A percentile compares a stretch with the other conserved stretches of the same genome.
phyloP scores from a whole-genome alignment of 2,329 filamentous ascomycete species.

The Aspergillus pseudotamarii region DNA sequence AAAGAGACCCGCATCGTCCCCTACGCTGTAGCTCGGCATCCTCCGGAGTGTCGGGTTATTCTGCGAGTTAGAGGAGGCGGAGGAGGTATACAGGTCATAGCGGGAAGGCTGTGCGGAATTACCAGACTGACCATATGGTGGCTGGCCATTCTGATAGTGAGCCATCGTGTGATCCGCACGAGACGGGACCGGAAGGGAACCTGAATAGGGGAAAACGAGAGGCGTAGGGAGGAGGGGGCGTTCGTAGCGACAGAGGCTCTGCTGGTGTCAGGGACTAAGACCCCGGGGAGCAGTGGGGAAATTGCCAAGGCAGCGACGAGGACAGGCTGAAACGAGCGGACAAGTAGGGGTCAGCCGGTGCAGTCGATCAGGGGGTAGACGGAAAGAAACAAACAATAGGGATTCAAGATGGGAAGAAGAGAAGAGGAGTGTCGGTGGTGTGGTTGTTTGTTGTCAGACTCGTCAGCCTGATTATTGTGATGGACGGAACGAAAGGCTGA shows the following conservation, averaged over 20 bases:
- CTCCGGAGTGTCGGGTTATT: slow-evolving; percentile 51
- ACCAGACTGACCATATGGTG: slow-evolving; percentile 44
- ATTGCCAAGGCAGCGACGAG: slow-evolving; percentile 3
- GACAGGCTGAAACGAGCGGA: neutral
- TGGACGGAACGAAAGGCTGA: slow-evolving; percentile 1
- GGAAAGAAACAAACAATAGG: neutral
- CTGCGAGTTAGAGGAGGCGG: slow-evolving; percentile 42
- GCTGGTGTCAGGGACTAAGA: neutral
- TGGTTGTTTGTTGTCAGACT: slow-evolving; percentile 2
- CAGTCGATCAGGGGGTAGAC: slow-evolving; percentile 1
- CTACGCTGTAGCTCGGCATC: slow-evolving; percentile 73
- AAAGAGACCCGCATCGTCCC: slow-evolving; percentile 67
- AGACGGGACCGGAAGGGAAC: neutral
- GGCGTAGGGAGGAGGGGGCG: neutral
- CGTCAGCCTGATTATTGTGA: slow-evolving; percentile 4
- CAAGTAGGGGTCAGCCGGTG: neutral
- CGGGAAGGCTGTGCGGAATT: slow-evolving; percentile 35
- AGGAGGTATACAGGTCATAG: slow-evolving; percentile 45
- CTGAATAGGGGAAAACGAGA: slow-evolving; percentile 3
- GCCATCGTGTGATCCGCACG: slow-evolving; percentile 48
- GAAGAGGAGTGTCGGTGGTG: neutral
- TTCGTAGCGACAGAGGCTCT: neutral
- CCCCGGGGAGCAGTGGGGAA: slow-evolving; percentile 1
- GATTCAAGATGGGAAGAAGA: neutral
- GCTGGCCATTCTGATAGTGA: slow-evolving; percentile 58